These are phyloP conservation scores for Hibiscus syriacus DNA, from an alignment of 345 rosid genomes.

Conservation along the genomic window DNA sequence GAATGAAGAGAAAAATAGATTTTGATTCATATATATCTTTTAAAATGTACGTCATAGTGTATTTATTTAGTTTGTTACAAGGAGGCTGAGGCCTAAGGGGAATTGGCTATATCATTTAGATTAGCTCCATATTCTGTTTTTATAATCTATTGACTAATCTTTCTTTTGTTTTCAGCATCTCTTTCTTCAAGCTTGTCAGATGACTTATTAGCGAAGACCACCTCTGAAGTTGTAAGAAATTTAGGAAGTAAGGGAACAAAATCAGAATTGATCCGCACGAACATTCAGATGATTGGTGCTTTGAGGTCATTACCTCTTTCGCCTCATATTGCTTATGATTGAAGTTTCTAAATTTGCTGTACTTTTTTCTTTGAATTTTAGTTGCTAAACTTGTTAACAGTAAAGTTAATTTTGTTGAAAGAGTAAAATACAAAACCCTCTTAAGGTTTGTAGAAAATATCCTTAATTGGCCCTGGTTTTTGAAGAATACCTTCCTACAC, in stretches of 20 bases:
- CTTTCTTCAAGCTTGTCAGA: constrained; percentile 95
- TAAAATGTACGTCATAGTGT: neutral
- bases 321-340: neutral
- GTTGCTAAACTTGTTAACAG: neutral
- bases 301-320: constrained; percentile 44
- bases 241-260: constrained; percentile 58
- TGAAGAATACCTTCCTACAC: neutral
- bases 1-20: neutral
- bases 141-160: constrained; percentile 1
- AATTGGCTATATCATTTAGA: neutral
- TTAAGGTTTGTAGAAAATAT: neutral
- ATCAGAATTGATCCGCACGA: constrained; percentile 86
- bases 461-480: neutral
- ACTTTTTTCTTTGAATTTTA: neutral
- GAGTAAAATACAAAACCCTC: neutral
- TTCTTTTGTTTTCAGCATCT: constrained; percentile 61
- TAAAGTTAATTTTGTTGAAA: neutral
- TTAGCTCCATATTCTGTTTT: neutral
- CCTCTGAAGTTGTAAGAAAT: constrained; percentile 62
- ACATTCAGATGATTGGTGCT: constrained; percentile 99
- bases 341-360: neutral
- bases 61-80: neutral
- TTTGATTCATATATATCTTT: neutral
- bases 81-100: neutral
- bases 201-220: constrained; percentile 81